Percentiles rank a stretch among this genome's conserved stretches.
phyloP scores from a whole-genome alignment of 73 alveolate species.

The Uronychia binucleata region DNA sequence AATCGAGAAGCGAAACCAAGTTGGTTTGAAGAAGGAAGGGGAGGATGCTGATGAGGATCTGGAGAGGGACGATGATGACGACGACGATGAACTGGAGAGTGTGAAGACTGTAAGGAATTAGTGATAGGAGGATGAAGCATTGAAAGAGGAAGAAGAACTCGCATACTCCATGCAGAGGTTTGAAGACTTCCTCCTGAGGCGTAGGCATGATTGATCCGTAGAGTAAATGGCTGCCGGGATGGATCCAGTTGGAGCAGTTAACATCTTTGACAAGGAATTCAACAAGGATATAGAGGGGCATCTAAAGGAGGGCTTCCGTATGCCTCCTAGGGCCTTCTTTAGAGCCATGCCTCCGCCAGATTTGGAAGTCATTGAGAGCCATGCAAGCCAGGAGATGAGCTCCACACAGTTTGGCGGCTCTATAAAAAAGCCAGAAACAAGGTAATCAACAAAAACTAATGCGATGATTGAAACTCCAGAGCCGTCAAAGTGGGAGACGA shows the following conservation, averaged over 20 bases:
- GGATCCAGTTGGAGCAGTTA: background rate
- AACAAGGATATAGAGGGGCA: background rate
- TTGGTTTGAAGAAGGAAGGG: background rate
- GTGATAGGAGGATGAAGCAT: background rate
- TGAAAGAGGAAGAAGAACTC: background rate
- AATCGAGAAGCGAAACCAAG: background rate
- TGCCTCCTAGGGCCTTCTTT: background rate
- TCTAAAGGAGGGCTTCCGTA: background rate
- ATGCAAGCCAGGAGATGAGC: conserved; percentile 29
- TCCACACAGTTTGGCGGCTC: background rate
- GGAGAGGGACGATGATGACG: background rate
- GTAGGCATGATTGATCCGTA: background rate
- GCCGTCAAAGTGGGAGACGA: background rate
- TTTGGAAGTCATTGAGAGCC: conserved; percentile 47
- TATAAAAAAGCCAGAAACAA: background rate
- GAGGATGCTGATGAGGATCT: background rate
- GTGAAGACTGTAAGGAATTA: background rate
- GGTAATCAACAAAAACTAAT: background rate
- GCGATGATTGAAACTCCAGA: background rate
- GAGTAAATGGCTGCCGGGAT: background rate
- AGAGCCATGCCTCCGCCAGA: conserved; percentile 29
- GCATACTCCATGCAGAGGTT: background rate
- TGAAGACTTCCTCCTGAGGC: background rate
- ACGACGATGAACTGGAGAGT: background rate
- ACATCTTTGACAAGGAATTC: background rate